These are phyloP conservation scores for Penicillium sp. DNA, from an alignment of 2,329 filamentous ascomycete genomes.

Conservation along the genomic window DNA sequence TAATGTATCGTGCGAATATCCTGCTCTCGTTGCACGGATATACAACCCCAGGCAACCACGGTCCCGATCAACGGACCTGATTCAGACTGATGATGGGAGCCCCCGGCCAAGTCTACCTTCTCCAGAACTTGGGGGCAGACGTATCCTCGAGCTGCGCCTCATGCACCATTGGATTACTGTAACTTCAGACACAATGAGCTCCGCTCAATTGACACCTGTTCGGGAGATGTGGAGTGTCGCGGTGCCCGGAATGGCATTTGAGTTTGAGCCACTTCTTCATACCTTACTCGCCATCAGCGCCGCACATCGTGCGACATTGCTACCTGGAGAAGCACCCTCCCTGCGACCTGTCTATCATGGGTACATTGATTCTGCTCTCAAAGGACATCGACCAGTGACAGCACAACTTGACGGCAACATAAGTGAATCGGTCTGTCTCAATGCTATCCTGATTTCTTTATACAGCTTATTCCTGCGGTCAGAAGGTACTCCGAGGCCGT, in stretches of 20 bases:
- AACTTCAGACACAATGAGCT: conserved; percentile 27
- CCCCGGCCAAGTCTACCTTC: conserved; percentile 11
- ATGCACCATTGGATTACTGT: conserved; percentile 26
- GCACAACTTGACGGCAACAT: conserved; percentile 15
- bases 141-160: conserved; percentile 22
- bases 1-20: conserved; percentile 20
- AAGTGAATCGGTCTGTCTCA: conserved; percentile 22
- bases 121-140: conserved; percentile 15
- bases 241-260: conserved; percentile 27
- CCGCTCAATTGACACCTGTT: conserved; percentile 21
- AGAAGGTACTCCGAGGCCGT: conserved; percentile 17
- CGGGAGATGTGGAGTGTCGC: conserved; percentile 24
- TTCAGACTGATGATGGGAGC: background rate
- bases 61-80: background rate
- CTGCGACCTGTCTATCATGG: conserved; percentile 23
- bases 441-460: conserved; percentile 23
- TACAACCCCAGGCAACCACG: conserved; percentile 15
- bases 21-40: conserved; percentile 11
- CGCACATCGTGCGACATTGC: conserved; percentile 20
- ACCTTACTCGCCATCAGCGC: conserved; percentile 24
- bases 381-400: conserved; percentile 19
- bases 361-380: conserved; percentile 23
- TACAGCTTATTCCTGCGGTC: conserved; percentile 24
- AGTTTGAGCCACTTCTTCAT: conserved; percentile 27
- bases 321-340: conserved; percentile 18